A percentile compares a stretch with the other conserved stretches of the same genome.
These are phyloP conservation scores for Backusella macrospora DNA, from an alignment of 192 early-diverging fungal species.

Conservation along the genomic window DNA sequence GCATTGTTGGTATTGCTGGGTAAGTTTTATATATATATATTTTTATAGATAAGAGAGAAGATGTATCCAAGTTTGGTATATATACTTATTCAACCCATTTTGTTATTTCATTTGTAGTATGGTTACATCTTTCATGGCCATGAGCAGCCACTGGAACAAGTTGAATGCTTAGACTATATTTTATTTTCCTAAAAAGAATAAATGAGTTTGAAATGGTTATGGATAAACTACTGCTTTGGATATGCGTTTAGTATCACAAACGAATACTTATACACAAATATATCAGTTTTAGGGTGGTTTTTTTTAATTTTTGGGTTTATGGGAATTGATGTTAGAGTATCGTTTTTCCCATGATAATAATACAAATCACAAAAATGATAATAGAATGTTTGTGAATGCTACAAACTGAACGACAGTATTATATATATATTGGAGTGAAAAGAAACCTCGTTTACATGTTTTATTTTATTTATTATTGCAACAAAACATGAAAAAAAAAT, in stretches of 20 bases:
- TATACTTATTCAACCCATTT: background rate
- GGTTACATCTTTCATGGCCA: constrained; percentile 71
- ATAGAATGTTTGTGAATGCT: background rate
- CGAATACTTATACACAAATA: background rate
- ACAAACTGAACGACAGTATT: no score
- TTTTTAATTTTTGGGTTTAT: constrained; percentile 1
- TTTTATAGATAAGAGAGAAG: background rate
- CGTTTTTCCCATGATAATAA: background rate
- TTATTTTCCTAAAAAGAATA: constrained; percentile 15
- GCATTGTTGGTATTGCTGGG: constrained; percentile 73
- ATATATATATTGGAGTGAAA: no score
- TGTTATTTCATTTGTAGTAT: constrained; percentile 42
- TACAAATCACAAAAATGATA: constrained; percentile 1
- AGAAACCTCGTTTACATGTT: no score
- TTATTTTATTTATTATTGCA: no score
- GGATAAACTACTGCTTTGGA: background rate
- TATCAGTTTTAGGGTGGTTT: background rate
- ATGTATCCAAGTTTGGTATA: background rate
- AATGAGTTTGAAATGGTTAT: background rate
- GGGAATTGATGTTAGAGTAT: constrained; percentile 7
- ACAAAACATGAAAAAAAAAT: no score
- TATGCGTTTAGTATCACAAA: constrained; percentile 7
- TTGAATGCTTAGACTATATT: constrained; percentile 36
- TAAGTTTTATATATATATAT: constrained; percentile 26
- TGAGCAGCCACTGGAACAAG: constrained; percentile 56